Conservation (phyloP, 1,139 yeast genomes). For the Geotrichum carabidarum region DNA sequence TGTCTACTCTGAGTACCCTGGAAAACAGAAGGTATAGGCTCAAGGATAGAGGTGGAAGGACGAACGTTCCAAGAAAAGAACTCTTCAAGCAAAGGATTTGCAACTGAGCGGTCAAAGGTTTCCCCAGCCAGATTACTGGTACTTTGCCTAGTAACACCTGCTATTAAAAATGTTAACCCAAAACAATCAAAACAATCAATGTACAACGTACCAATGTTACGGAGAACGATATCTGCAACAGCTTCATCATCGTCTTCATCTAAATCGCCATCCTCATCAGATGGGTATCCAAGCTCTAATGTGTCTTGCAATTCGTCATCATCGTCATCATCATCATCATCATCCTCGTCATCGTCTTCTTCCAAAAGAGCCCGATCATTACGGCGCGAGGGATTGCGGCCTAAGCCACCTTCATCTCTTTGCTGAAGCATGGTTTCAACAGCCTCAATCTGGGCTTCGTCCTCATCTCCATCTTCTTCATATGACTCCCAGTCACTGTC, state of each 20-base stretch:
- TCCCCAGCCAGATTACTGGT: background rate
- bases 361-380: slow-evolving; percentile 14
- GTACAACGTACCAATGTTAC: slow-evolving; percentile 9
- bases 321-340: slow-evolving; percentile 18
- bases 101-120: slow-evolving; percentile 4
- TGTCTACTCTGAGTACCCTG: slow-evolving; percentile 1
- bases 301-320: slow-evolving; percentile 21
- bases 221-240: slow-evolving; percentile 7
- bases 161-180: background rate
- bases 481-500: slow-evolving; percentile 30
- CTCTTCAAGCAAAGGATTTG: slow-evolving; percentile 16
- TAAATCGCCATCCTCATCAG: slow-evolving; percentile 28
- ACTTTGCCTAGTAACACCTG: background rate
- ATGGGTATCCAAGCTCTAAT: slow-evolving; percentile 20
- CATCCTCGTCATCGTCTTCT: slow-evolving; percentile 2
- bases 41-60: background rate
- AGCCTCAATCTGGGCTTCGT: slow-evolving; percentile 29
- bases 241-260: slow-evolving; percentile 34
- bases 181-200: background rate
- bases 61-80: background rate
- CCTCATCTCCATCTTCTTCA: slow-evolving; percentile 32
- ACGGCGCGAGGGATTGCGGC: slow-evolving; percentile 11
- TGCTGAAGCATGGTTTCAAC: slow-evolving; percentile 22
- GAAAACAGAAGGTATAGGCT: slow-evolving; percentile 1
- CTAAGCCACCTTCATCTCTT: slow-evolving; percentile 22